Evolutionary conservation across 108 stramenopile genomes (phyloP), one percentile per base, ranked within the genome.

Genomic region (Aurantiochytrium sp.): DNA sequence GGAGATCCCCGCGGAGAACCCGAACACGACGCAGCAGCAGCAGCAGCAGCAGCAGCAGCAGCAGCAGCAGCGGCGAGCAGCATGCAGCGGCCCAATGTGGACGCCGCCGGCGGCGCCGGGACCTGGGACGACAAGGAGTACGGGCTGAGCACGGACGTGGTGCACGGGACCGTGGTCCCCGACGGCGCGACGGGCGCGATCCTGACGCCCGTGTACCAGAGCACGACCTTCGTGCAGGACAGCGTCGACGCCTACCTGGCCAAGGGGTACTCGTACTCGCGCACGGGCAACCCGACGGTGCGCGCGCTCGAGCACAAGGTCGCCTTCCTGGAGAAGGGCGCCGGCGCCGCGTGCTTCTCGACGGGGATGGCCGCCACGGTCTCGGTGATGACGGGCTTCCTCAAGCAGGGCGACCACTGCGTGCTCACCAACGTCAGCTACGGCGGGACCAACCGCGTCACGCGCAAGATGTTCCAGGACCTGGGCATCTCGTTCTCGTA

Each of bases 331-430:
- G 95, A 96, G 89, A 93, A 93, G 68, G 95, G 93, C n/a, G 93
- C 93, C 55, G 93, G 94, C 52, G 89, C 94, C 69, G 92, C 93
- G 68, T 93, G 93, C 73, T 93, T 96, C 32, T 91, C 93, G 34
- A 95, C 95, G 39, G 95, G 95, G 39, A 95, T 96, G 94, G 94
- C 95, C n/a, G 95, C 95, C 22, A 95, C 94, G 17, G 89, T 89
- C 37, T 86, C 90, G 3, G 90, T 91, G 85, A 94, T 95, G 92
- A 94, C 94, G 68, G 94, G 93, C 24, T 94, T 95, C 86, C 94
- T 95, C 91, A 94, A 94, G 54, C 86, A 92, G 21, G 95, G 95
- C 21, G 95, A 95, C 90, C 95, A 96, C 85, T 95, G 95, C 73
- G 93, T 96, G 86, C 93, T 95, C 65, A 95, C 94, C 86, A 93